Evolutionary conservation across 129 eudicot genomes (phyloP), one percentile per base, ranked within the genome.

Genomic region (Deinandra increscens): DNA sequence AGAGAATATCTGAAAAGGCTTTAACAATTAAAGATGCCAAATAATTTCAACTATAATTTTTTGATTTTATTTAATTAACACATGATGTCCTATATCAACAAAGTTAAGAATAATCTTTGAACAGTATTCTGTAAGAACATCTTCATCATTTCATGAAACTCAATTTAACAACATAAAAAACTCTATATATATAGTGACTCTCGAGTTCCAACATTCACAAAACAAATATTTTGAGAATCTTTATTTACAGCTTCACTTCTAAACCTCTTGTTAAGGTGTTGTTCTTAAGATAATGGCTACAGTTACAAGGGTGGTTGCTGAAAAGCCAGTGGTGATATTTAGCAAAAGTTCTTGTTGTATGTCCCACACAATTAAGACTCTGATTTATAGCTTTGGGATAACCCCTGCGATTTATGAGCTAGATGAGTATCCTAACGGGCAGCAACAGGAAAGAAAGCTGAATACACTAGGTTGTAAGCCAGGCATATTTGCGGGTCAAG

Each of bases 261-360:
- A 31, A 71, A 33, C 48, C 48, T 54, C 60, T 12, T 20, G 7
- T 64, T 45, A 18, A 9, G 4, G 48, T 22, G 13, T 45, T 14
- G 7, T 66, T 49, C 36, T 41, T 15, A 34, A 48, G 70, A 72
- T 49, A 77, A 48, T 82, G 90, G 51, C 80, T 36, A 75, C 41
- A 49, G 72, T 79, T 37, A 75, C 41, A 56, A 55, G 61, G 7
- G 68, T 74, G 58, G 83, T 76, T 14, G 80, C 65, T 7, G 87
- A 82, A 65, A 75, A 80, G 66, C 84, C 87, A 1, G 80, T 87
- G 71, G 87, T 85, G 46, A 83, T 83, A 78, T 86, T 81, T 82
- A 81, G 83, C 78, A 83, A 83, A 67, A 82, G 73, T 69, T 64
- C 73, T 56, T 82, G 86, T 54, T 87, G 90, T 73, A 85, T 84